Conservation (phyloP, 306 rosid genomes). For the Quercus parvula region DNA sequence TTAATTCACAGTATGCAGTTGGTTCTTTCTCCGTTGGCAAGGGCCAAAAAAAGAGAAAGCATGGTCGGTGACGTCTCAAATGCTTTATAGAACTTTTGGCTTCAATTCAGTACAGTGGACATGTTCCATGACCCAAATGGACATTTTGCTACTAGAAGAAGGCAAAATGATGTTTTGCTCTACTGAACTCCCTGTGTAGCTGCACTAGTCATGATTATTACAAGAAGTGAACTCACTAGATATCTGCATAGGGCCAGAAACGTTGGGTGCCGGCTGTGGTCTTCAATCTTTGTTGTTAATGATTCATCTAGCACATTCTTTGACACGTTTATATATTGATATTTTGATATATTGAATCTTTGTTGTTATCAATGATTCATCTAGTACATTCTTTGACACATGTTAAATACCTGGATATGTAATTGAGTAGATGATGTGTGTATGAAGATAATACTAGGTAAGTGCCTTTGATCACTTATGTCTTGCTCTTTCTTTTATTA, state of each 20-base stretch:
- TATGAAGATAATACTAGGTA: no score
- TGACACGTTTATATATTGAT: no score
- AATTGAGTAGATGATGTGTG: no score
- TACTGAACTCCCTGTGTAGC: neutral
- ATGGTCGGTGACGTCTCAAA: constrained; percentile 9
- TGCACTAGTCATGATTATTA: neutral
- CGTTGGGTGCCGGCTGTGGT: no score
- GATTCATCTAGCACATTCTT: no score
- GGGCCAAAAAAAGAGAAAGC: constrained; percentile 42
- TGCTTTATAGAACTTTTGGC: neutral
- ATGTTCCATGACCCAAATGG: neutral
- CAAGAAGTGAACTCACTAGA: neutral
- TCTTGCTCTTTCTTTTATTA: no score
- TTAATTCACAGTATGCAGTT: constrained; percentile 36
- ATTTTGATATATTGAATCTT: no score
- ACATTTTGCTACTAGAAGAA: neutral
- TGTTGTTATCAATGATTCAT: no score
- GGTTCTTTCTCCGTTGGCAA: constrained; percentile 31
- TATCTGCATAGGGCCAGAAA: neutral
- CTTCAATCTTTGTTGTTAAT: no score
- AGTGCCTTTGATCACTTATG: no score
- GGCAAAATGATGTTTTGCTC: neutral
- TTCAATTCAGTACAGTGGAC: neutral
- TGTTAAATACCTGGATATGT: no score
- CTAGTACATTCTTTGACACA: no score